A percentile compares a stretch with the other conserved stretches of the same genome.
Evolutionary conservation across 2,329 filamentous ascomycete species (phyloP).

Genomic region (Penicillium hordei): DNA sequence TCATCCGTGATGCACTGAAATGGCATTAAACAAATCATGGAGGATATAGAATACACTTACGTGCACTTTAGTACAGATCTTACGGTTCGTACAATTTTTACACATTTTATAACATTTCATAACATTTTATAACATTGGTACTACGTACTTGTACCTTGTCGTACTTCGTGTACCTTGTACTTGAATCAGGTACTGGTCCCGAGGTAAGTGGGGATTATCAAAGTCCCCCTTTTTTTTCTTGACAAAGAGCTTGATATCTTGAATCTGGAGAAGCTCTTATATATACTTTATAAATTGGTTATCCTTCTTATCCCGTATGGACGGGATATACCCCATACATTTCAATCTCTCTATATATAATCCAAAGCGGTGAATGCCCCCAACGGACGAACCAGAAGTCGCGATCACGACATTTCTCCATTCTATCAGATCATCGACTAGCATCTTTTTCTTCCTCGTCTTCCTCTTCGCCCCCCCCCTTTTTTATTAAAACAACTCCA

Average conservation of each 20-base stretch:
- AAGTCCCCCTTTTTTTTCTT: not conserved
- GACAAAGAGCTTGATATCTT: not conserved
- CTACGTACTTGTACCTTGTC: not conserved
- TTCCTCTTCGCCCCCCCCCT: slow-evolving; percentile 7
- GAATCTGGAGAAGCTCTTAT: not conserved
- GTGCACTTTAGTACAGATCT: not conserved
- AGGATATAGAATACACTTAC: not conserved
- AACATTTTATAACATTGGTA: no score
- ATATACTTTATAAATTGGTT: not conserved
- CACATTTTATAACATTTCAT: not conserved
- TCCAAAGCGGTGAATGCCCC: slow-evolving; percentile 23
- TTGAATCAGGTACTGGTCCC: not conserved
- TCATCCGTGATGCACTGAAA: slow-evolving; percentile 8
- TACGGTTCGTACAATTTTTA: not conserved
- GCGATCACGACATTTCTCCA: slow-evolving; percentile 48
- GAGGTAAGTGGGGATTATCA: not conserved
- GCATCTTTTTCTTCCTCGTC: slow-evolving; percentile 10
- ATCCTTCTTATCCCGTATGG: not conserved
- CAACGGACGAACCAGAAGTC: slow-evolving; percentile 30
- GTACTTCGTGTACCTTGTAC: not conserved
- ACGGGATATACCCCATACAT: not conserved
- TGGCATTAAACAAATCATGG: not conserved
- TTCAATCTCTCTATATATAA: not conserved
- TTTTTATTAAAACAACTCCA: slow-evolving; percentile 6
- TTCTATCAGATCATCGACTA: slow-evolving; percentile 44